Percentiles rank a stretch among this genome's conserved stretches.
Evolutionary conservation across 257 asterid genomes (phyloP).

Genomic region (Salvia rosmarinus): DNA sequence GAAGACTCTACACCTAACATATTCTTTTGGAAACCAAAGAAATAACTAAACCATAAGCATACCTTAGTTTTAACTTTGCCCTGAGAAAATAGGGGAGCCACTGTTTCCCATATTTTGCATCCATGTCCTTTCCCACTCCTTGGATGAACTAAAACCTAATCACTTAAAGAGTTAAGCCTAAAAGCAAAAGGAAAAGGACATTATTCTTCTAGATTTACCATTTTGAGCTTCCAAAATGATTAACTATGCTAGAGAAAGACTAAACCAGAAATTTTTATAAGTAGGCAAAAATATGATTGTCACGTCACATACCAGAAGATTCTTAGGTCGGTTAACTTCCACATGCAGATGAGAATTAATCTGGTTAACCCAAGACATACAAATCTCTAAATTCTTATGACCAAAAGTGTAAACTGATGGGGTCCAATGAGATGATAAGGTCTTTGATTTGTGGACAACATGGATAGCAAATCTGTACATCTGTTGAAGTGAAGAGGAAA

Average conservation of each 20-base stretch:
- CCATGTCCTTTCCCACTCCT: slow-evolving; percentile 93
- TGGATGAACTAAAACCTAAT: slow-evolving; percentile 93
- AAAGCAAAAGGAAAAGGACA: slow-evolving; percentile 10
- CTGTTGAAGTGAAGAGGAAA: slow-evolving; percentile 50
- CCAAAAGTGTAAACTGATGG: slow-evolving; percentile 75
- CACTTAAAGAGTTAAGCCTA: slow-evolving; percentile 40
- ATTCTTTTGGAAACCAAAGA: slow-evolving; percentile 9
- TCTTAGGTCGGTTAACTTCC: slow-evolving; percentile 71
- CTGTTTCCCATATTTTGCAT: slow-evolving; percentile 76
- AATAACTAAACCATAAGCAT: slow-evolving; percentile 17
- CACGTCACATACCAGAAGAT: slow-evolving; percentile 76
- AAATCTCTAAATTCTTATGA: slow-evolving; percentile 62
- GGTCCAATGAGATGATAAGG: slow-evolving; percentile 57
- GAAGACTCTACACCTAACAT: slow-evolving; percentile 1
- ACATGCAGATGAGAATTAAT: slow-evolving; percentile 48
- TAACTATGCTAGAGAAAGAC: slow-evolving; percentile 18
- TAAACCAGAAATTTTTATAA: not conserved
- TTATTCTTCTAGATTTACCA: slow-evolving; percentile 27
- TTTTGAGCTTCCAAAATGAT: slow-evolving; percentile 31
- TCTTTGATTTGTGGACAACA: slow-evolving; percentile 67
- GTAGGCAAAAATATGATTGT: slow-evolving; percentile 8
- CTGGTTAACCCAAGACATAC: slow-evolving; percentile 70
- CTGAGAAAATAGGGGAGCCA: slow-evolving; percentile 82
- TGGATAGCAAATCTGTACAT: slow-evolving; percentile 80
- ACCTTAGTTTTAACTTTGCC: slow-evolving; percentile 93